Conservation (phyloP, 1,284 basidiomycete genomes). For the Microbotryum silenes-acaulis region DNA sequence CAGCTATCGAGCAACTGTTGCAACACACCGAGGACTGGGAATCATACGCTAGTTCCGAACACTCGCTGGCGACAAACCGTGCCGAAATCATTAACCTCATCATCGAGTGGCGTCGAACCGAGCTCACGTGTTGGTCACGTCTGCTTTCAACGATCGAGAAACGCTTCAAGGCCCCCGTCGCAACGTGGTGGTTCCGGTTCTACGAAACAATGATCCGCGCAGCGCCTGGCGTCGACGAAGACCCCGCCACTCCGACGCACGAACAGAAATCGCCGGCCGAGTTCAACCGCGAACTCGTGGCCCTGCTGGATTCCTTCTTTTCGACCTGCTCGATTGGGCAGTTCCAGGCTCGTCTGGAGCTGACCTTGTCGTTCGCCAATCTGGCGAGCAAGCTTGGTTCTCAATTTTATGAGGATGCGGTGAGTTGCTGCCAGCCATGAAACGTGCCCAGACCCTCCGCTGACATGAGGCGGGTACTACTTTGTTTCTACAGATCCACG, state of each 20-base stretch:
- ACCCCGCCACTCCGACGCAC: slow-evolving; percentile 8
- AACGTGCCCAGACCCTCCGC: not conserved
- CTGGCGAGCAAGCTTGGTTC: slow-evolving; percentile 11
- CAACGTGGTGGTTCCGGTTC: slow-evolving; percentile 85
- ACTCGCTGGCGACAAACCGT: slow-evolving; percentile 64
- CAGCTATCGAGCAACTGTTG: slow-evolving; percentile 77
- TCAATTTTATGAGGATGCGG: not conserved
- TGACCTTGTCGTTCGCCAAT: slow-evolving; percentile 62
- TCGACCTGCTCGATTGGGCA: slow-evolving; percentile 73
- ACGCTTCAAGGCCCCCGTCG: slow-evolving; percentile 55
- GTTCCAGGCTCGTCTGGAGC: slow-evolving; percentile 59
- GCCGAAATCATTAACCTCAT: slow-evolving; percentile 64
- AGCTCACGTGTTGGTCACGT: slow-evolving; percentile 77
- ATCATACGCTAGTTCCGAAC: slow-evolving; percentile 79
- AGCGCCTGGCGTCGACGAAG: slow-evolving; percentile 40
- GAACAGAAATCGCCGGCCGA: slow-evolving; percentile 43
- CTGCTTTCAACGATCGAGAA: slow-evolving; percentile 66
- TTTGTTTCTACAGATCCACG: slow-evolving; percentile 28
- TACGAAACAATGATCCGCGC: slow-evolving; percentile 73
- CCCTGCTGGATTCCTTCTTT: slow-evolving; percentile 76
- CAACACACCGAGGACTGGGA: slow-evolving; percentile 95
- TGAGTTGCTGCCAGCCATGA: not conserved
- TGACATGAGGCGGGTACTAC: slow-evolving; percentile 29
- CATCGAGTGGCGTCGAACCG: slow-evolving; percentile 82
- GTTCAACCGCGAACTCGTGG: slow-evolving; percentile 64